These are phyloP conservation scores for Acidiella bohemica DNA, from an alignment of 495 filamentous ascomycete genomes.

Conservation along the genomic window DNA sequence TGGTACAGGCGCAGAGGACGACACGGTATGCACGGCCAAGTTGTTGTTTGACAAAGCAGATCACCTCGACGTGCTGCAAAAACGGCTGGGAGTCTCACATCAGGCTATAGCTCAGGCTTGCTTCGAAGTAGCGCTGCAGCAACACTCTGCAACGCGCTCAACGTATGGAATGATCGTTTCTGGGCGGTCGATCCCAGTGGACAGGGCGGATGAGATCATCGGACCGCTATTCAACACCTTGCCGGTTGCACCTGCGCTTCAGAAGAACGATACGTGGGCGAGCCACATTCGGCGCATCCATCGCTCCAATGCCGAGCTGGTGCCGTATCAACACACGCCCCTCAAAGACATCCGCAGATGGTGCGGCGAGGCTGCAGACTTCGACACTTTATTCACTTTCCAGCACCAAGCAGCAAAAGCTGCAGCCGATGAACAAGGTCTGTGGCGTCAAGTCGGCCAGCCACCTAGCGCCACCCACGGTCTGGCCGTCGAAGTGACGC, in stretches of 20 bases:
- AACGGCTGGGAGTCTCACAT: conserved; percentile 52
- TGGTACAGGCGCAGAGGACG: too few relatives aligned
- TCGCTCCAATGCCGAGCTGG: conserved; percentile 42
- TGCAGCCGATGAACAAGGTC: conserved; percentile 18
- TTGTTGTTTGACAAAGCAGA: too few relatives aligned
- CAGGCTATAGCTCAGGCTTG: conserved; percentile 61
- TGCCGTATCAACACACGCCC: conserved; percentile 57
- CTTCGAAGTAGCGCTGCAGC: conserved; percentile 45
- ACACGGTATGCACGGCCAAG: too few relatives aligned
- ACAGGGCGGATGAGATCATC: conserved; percentile 52
- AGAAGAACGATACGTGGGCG: conserved; percentile 36
- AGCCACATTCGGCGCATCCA: conserved; percentile 43
- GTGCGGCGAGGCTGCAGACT: conserved; percentile 46
- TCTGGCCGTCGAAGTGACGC: conserved; percentile 56
- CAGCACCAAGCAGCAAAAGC: conserved; percentile 36
- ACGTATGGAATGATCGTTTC: conserved; percentile 56
- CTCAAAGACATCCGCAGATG: conserved; percentile 62
- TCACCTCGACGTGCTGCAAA: conserved; percentile 35
- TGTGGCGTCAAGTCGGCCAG: conserved; percentile 45
- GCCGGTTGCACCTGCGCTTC: conserved; percentile 44
- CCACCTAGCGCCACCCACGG: conserved; percentile 49
- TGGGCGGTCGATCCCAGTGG: conserved; percentile 51
- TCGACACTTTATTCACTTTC: conserved; percentile 80
- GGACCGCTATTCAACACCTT: conserved; percentile 90
- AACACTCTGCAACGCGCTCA: conserved; percentile 28